Conservation (phyloP, 495 filamentous ascomycete species). For the Wilcoxina mikolae region DNA sequence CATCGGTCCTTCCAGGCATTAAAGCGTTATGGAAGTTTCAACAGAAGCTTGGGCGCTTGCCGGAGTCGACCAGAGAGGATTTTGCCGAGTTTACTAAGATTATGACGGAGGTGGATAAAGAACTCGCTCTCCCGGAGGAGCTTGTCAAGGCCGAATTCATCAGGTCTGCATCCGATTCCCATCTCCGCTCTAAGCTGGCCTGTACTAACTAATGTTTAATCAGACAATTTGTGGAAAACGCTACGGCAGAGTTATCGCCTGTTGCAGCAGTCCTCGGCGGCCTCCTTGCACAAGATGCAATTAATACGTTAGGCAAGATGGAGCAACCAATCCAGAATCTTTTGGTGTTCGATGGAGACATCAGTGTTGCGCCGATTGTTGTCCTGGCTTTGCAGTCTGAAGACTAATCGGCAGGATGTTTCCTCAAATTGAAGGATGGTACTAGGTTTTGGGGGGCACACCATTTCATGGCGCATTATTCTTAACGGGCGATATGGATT, state of each 20-base stretch:
- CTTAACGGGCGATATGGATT: not conserved
- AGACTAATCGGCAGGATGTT: not conserved
- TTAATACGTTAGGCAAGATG: conserved; percentile 77
- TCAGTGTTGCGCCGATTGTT: conserved; percentile 61
- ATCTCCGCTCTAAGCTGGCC: not conserved
- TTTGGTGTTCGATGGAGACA: conserved; percentile 76
- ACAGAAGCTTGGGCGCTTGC: conserved; percentile 13
- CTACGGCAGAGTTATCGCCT: conserved; percentile 53
- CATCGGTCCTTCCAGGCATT: conserved; percentile 23
- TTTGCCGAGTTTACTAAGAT: conserved; percentile 46
- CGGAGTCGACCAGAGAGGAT: conserved; percentile 19
- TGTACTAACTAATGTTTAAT: not conserved
- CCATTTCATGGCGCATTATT: not conserved
- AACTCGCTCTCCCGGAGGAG: conserved; percentile 59
- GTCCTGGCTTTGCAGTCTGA: conserved; percentile 52
- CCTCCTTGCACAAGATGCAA: conserved; percentile 84
- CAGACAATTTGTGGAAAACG: conserved; percentile 25
- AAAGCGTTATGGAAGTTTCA: conserved; percentile 29
- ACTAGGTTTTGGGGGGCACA: not conserved
- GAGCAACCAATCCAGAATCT: conserved; percentile 96
- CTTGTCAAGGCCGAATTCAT: conserved; percentile 66
- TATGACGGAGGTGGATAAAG: conserved; percentile 56
- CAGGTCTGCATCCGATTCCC: conserved; percentile 1
- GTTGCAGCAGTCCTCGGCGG: conserved; percentile 83
- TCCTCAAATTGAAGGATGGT: not conserved